Percentiles rank a stretch among this genome's conserved stretches.
These are phyloP conservation scores for Penicillium psychrofluorescens DNA, from an alignment of 495 filamentous ascomycete species.

Conservation along the genomic window DNA sequence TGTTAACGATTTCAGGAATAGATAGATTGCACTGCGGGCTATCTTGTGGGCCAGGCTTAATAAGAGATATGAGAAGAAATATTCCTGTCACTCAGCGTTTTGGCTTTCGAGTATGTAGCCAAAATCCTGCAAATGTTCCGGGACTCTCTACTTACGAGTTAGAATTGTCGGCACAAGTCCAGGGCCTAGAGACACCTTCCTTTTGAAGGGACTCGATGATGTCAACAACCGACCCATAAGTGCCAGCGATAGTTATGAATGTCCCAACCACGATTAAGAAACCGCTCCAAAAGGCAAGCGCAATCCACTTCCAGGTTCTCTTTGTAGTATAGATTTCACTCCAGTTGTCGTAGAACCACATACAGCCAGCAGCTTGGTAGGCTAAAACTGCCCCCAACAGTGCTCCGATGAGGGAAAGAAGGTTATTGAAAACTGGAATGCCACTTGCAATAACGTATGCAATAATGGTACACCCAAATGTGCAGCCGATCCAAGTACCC, in stretches of 20 bases:
- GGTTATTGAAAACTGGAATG: slow-evolving; percentile 31
- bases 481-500: slow-evolving; percentile 27
- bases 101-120: too few relatives aligned
- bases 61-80: too few relatives aligned
- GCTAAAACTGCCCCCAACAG: slow-evolving; percentile 35
- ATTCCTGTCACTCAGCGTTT: too few relatives aligned
- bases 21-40: too few relatives aligned
- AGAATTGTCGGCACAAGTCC: slow-evolving; percentile 32
- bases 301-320: slow-evolving; percentile 9
- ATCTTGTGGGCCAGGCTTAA: too few relatives aligned
- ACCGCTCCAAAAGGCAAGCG: slow-evolving; percentile 21
- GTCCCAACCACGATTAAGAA: slow-evolving; percentile 31
- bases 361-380: slow-evolving; percentile 21
- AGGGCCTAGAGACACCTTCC: slow-evolving; percentile 18
- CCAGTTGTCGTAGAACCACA: slow-evolving; percentile 35
- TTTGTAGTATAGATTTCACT: neutral
- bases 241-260: slow-evolving; percentile 47
- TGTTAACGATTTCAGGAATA: too few relatives aligned
- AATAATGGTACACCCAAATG: slow-evolving; percentile 9
- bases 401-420: slow-evolving; percentile 48
- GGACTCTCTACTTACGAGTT: slow-evolving; percentile 3
- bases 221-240: slow-evolving; percentile 48
- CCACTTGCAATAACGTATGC: slow-evolving; percentile 26
- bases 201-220: slow-evolving; percentile 42
- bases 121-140: too few relatives aligned